Evolutionary conservation across 352 stramenopile species (phyloP), one percentile per base, ranked within the genome.

Genomic region (Pythium guiyangense): DNA sequence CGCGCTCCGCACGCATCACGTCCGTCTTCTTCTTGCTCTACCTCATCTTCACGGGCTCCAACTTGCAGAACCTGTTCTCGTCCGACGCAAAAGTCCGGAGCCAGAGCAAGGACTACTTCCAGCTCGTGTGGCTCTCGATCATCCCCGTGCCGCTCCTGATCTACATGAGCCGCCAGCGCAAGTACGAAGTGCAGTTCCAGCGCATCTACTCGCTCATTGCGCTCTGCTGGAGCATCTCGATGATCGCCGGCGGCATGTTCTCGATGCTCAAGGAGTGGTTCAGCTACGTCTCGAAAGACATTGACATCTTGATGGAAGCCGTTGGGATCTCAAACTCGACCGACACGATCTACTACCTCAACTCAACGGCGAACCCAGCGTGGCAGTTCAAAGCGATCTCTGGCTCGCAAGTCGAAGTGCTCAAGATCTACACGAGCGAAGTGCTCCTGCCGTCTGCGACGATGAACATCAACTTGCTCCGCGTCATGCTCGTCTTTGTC

Each of bases 181-280:
- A 81, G 29, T 88, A 84, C 44, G 77, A 90, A 57, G 62, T 86
- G 18, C 71, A 90, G 20, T 90, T 88, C 50, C 79, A 90, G 60
- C 61, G 74, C n/a, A 70, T 88, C 20, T 92, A 92, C 63, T 85
- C 78, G 8, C 55, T 79, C 9, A 64, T 92, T 12, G 43, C 88
- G 29, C 34, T 89, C 10, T 90, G 74, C 43, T 92, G 79, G 79
- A 81, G 70, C 29, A 83, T 86, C 52, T 90, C 79, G 14, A 79
- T 92, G 51, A 83, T 90, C 50, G 69, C 62, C 3, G 83, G 83
- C 20, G 83, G 83, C 6, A 86, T 90, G 78, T 89, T 90, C 50
- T 90, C 83, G 20, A 87, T 92, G 79, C 70, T 92, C n/a, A 77
- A 62, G 22, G 83, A 92, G 62, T 92, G 79, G 79, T 88, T 77